phyloP scores from a whole-genome alignment of 257 asterid genomes.

The Solanum rostratum region DNA sequence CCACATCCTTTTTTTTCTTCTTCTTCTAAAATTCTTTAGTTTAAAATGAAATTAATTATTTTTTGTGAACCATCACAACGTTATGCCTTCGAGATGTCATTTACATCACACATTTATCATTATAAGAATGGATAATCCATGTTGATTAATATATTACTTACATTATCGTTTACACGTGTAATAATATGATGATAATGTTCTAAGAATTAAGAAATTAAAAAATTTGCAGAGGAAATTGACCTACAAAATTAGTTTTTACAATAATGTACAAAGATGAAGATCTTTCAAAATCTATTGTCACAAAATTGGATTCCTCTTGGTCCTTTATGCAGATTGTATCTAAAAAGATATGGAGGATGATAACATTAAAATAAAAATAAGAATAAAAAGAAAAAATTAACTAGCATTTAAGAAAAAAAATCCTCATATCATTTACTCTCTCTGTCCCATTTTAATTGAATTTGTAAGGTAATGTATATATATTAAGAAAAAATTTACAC shows the following conservation, averaged over 20 bases:
- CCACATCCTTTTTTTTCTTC: no score
- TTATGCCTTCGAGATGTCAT: no score
- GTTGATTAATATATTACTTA: neutral
- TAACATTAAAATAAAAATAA: neutral
- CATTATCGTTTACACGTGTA: neutral
- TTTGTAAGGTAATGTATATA: no score
- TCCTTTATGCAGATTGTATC: neutral
- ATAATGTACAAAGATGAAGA: neutral
- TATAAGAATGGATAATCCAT: neutral
- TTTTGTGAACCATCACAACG: no score
- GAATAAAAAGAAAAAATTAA: neutral
- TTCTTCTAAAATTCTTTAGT: no score
- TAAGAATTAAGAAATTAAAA: neutral
- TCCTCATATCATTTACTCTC: neutral
- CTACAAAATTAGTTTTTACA: neutral
- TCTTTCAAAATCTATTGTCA: neutral
- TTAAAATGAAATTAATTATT: no score
- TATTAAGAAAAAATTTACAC: no score
- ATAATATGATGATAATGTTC: neutral
- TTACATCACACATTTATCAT: neutral
- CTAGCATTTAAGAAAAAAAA: neutral
- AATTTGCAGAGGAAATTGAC: neutral
- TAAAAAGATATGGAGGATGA: neutral
- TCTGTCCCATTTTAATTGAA: no score
- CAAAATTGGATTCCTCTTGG: neutral